These are phyloP conservation scores for Climacium dendroides DNA, from an alignment of 225 moss, liverwort and hornwort species.

Conservation along the genomic window DNA sequence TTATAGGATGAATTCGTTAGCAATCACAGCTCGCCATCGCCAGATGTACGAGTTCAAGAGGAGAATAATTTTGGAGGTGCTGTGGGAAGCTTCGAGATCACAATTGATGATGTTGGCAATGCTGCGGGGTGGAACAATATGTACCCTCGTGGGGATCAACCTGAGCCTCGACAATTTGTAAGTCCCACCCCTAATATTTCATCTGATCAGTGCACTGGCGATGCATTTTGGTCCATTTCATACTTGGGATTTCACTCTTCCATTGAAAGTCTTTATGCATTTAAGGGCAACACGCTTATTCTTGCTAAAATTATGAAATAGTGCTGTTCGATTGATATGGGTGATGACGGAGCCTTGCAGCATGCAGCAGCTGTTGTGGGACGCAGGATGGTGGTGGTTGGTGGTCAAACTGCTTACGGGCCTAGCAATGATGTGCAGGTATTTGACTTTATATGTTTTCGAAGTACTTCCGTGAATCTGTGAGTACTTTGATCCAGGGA, in stretches of 20 bases:
- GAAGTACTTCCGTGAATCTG: neutral
- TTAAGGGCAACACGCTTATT: neutral
- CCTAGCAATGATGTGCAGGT: slow-evolving; percentile 82
- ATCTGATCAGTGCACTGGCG: neutral
- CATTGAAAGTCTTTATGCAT: neutral
- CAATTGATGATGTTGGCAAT: slow-evolving; percentile 47
- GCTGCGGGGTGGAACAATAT: slow-evolving; percentile 48
- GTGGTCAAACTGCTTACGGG: slow-evolving; percentile 64
- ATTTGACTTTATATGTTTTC: neutral
- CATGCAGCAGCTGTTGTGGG: slow-evolving; percentile 98
- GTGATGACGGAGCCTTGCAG: slow-evolving; percentile 30
- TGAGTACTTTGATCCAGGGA: neutral
- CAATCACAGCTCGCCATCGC: slow-evolving; percentile 51
- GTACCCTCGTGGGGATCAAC: slow-evolving; percentile 50
- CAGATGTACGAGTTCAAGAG: slow-evolving; percentile 28
- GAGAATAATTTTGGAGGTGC: slow-evolving; percentile 4
- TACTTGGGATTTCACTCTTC: neutral
- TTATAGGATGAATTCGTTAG: slow-evolving; percentile 48
- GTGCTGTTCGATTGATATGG: neutral
- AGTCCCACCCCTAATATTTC: neutral
- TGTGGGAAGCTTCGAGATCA: slow-evolving; percentile 40
- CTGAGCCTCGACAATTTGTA: slow-evolving; percentile 71
- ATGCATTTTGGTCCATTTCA: neutral
- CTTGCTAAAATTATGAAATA: neutral
- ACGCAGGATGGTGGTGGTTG: slow-evolving; percentile 75